Percentiles rank a stretch among this genome's conserved stretches.
Conservation (phyloP, 441 rosid species). For the Aquilaria agallochum region DNA sequence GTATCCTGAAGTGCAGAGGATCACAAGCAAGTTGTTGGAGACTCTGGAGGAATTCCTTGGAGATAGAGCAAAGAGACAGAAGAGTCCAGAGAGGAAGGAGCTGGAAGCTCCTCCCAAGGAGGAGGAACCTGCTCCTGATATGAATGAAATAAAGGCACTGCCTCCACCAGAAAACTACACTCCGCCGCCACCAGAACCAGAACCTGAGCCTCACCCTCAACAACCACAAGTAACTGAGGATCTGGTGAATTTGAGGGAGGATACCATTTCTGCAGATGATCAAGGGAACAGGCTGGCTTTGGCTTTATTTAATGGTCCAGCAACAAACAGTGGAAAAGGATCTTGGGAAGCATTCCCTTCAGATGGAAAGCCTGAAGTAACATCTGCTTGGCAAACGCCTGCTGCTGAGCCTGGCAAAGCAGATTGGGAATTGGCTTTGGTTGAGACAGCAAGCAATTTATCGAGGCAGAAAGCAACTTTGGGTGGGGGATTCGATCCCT, state of each 20-base stretch:
- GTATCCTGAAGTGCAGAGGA: slow-evolving; percentile 95
- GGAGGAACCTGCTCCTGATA: slow-evolving; percentile 61
- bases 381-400: slow-evolving; percentile 97
- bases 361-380: slow-evolving; percentile 57
- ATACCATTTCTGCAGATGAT: slow-evolving; percentile 63
- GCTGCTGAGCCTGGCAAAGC: slow-evolving; percentile 87
- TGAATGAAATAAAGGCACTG: slow-evolving; percentile 85
- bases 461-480: slow-evolving; percentile 72
- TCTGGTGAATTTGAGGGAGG: slow-evolving; percentile 84
- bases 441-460: slow-evolving; percentile 81
- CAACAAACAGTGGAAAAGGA: slow-evolving; percentile 46
- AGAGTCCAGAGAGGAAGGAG: slow-evolving; percentile 77
- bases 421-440: slow-evolving; percentile 96
- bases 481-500: slow-evolving; percentile 91
- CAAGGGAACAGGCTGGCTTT: slow-evolving; percentile 86
- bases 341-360: slow-evolving; percentile 94
- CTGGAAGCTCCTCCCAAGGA: slow-evolving; percentile 46
- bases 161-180: slow-evolving; percentile 74
- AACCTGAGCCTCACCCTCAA: slow-evolving; percentile 46
- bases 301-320: slow-evolving; percentile 77
- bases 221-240: slow-evolving; percentile 51
- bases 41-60: slow-evolving; percentile 91
- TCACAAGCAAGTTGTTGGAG: slow-evolving; percentile 82
- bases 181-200: slow-evolving; percentile 52
- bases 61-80: slow-evolving; percentile 80